Percentiles rank a stretch among this genome's conserved stretches.
These are phyloP conservation scores for Nannizziopsis barbatae DNA, from an alignment of 2,329 filamentous ascomycete species.

Conservation along the genomic window DNA sequence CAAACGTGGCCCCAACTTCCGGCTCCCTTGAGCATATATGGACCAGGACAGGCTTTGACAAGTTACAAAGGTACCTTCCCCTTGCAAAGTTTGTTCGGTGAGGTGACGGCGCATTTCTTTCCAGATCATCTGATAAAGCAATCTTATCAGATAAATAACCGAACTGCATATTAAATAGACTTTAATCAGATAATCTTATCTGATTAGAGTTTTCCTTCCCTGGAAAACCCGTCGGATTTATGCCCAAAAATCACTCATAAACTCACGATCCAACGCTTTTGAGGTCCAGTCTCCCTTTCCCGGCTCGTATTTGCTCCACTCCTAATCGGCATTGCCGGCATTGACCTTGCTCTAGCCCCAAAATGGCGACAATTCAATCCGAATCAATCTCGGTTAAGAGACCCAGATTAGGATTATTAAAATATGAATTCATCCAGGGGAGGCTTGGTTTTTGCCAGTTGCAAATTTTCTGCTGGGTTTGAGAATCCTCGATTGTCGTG, in stretches of 20 bases:
- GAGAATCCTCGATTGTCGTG: background rate
- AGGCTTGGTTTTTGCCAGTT: background rate
- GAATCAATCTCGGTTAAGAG: too few species aligned
- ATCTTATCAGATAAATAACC: constrained; percentile 1
- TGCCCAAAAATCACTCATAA: background rate
- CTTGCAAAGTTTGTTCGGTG: background rate
- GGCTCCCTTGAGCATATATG: background rate
- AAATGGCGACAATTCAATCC: too few species aligned
- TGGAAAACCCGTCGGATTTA: constrained; percentile 1
- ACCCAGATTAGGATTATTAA: background rate
- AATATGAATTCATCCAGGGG: background rate
- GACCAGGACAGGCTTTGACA: background rate
- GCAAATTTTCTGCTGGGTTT: too few species aligned
- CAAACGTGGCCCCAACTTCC: too few species aligned
- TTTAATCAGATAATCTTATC: constrained; percentile 11
- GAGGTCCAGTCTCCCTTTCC: too few species aligned
- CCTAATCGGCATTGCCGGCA: too few species aligned
- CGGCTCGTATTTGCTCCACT: too few species aligned
- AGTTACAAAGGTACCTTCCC: background rate
- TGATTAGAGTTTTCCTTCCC: constrained; percentile 9
- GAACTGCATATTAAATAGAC: background rate
- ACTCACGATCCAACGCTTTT: background rate
- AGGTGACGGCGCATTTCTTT: background rate
- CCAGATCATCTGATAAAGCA: constrained; percentile 11
- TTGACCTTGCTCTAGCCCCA: too few species aligned